These are phyloP conservation scores for Penicillium verrucosum DNA, from an alignment of 2,329 filamentous ascomycete genomes.

Conservation along the genomic window DNA sequence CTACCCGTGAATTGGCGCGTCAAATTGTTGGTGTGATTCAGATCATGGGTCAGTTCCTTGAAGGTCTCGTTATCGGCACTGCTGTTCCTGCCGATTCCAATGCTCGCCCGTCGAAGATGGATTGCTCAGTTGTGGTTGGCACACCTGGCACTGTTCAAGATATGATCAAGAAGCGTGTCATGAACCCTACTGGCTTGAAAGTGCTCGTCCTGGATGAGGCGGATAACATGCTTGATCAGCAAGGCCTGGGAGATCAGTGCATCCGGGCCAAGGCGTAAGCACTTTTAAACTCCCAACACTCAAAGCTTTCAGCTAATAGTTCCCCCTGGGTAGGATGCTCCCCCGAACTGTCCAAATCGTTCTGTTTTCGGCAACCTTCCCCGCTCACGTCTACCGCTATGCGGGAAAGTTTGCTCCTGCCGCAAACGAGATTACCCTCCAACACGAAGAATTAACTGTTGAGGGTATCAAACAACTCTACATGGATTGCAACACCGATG, in stretches of 20 bases:
- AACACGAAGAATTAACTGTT: constrained; percentile 88
- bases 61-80: constrained; percentile 70
- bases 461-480: constrained; percentile 98
- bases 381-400: constrained; percentile 78
- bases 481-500: constrained; percentile 80
- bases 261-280: constrained; percentile 78
- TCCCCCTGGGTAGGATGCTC: constrained; percentile 57
- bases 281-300: too few species aligned
- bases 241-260: constrained; percentile 93
- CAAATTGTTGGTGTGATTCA: constrained; percentile 86
- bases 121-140: constrained; percentile 79
- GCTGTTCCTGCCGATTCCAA: constrained; percentile 75
- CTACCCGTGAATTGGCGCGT: constrained; percentile 83
- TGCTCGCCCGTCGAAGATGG: constrained; percentile 64
- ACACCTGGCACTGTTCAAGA: constrained; percentile 93
- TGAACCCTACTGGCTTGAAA: constrained; percentile 69
- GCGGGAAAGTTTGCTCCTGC: constrained; percentile 80
- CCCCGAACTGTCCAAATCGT: constrained; percentile 77
- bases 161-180: constrained; percentile 70
- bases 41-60: constrained; percentile 79
- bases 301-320: constrained; percentile 30
- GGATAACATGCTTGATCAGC: constrained; percentile 97
- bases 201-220: constrained; percentile 93
- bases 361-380: constrained; percentile 93
- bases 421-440: constrained; percentile 81